These are phyloP conservation scores for Bipolaris zeicola DNA, from an alignment of 2,329 filamentous ascomycete genomes.

Conservation along the genomic window DNA sequence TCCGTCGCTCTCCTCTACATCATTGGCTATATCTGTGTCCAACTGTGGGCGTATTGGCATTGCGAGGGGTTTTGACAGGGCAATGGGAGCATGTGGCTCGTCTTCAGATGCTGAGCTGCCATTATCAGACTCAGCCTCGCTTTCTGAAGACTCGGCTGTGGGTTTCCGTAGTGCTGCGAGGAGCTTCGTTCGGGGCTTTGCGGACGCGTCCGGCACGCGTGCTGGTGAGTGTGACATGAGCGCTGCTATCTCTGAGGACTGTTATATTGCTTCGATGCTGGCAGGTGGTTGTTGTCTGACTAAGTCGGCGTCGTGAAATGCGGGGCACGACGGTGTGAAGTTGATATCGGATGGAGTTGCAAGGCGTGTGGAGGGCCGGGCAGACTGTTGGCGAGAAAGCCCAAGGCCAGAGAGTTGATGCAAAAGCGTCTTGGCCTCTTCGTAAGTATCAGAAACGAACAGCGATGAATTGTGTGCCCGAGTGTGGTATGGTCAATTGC, in stretches of 20 bases:
- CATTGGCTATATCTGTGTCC: conserved; percentile 15
- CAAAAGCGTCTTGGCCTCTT: background rate
- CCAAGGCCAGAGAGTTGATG: background rate
- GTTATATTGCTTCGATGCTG: background rate
- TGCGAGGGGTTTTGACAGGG: conserved; percentile 28
- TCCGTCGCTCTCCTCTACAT: conserved; percentile 39
- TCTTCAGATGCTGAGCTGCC: conserved; percentile 33
- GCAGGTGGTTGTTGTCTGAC: background rate
- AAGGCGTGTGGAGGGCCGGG: background rate
- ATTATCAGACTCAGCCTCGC: conserved; percentile 48
- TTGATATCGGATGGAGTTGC: background rate
- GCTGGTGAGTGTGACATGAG: background rate
- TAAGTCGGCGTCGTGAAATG: background rate
- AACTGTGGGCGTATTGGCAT: background rate
- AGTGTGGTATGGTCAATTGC: conserved; percentile 13
- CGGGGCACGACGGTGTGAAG: background rate
- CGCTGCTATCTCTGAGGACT: background rate
- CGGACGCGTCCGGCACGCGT: conserved; percentile 23
- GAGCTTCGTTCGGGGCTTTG: conserved; percentile 26
- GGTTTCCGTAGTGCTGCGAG: conserved; percentile 31
- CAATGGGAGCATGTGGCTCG: conserved; percentile 42
- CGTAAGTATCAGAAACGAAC: background rate
- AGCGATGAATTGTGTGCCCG: background rate
- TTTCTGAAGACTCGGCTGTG: conserved; percentile 42
- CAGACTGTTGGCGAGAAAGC: background rate